These are phyloP conservation scores for Chaetothyriales sp. DNA, from an alignment of 2,329 filamentous ascomycete species.

Conservation along the genomic window DNA sequence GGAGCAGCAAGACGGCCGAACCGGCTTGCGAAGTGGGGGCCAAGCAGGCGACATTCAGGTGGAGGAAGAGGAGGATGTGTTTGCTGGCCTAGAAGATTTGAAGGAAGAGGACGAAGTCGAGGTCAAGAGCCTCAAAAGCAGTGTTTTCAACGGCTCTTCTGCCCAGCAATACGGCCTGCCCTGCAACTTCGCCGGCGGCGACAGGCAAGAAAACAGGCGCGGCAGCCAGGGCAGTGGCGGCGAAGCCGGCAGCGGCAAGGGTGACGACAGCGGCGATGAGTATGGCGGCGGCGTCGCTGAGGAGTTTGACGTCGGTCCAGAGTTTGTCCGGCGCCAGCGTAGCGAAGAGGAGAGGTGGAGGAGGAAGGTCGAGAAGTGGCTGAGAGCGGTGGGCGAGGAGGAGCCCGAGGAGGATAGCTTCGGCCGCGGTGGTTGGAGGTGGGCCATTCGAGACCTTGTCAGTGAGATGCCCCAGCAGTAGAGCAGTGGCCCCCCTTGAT, in stretches of 20 bases:
- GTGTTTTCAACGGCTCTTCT: conserved; percentile 4
- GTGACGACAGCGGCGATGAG: conserved; percentile 20
- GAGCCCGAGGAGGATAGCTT: conserved; percentile 35
- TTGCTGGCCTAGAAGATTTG: conserved; percentile 86
- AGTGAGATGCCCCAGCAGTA: background rate
- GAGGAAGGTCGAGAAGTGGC: conserved; percentile 77
- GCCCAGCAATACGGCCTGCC: conserved; percentile 14
- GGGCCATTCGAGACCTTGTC: conserved; percentile 43
- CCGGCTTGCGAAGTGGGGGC: conserved; percentile 18
- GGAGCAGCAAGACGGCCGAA: conserved; percentile 4
- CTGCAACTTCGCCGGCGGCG: background rate
- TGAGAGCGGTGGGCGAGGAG: conserved; percentile 30
- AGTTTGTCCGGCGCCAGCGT: conserved; percentile 76
- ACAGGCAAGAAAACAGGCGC: background rate
- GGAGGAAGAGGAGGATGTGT: conserved; percentile 84
- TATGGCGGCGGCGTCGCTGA: conserved; percentile 60
- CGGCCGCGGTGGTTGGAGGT: conserved; percentile 54
- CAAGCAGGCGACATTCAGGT: conserved; percentile 44
- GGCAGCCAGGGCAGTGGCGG: conserved; percentile 3
- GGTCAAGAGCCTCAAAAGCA: background rate
- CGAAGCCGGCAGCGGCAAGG: conserved; percentile 9
- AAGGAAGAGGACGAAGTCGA: conserved; percentile 44
- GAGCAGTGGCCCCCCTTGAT: too few species aligned
- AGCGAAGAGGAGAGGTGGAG: conserved; percentile 89
- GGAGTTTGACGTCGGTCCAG: conserved; percentile 93